Evolutionary conservation across 2,329 filamentous ascomycete genomes (phyloP).

Genomic region (Calonectria hawksworthii): DNA sequence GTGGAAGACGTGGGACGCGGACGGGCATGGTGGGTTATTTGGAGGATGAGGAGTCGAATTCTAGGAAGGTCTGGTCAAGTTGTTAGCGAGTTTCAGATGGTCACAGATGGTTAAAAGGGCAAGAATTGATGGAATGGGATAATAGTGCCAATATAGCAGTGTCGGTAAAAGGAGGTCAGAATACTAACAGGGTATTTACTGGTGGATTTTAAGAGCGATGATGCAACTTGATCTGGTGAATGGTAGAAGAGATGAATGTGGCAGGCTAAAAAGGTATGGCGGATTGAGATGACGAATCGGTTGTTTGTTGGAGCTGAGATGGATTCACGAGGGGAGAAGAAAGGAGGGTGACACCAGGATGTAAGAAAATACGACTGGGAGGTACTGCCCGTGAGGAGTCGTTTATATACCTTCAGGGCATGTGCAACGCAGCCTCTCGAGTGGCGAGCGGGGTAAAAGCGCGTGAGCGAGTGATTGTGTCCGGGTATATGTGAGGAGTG

Average conservation of each 20-base stretch:
- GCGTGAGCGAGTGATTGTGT: conserved; percentile 36
- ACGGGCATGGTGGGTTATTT: conserved; percentile 60
- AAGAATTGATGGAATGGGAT: background rate
- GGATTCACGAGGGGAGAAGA: conserved; percentile 26
- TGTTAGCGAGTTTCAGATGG: background rate
- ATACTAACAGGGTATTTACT: background rate
- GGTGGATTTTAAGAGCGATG: background rate
- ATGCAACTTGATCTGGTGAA: background rate
- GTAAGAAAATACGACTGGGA: conserved; percentile 11
- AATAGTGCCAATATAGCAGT: background rate
- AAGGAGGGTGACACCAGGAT: conserved; percentile 15
- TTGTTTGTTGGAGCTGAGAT: background rate
- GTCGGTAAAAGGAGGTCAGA: background rate
- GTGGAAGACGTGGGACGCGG: conserved; percentile 62
- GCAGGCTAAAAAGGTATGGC: background rate
- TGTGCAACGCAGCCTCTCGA: conserved; percentile 22
- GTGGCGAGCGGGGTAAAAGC: conserved; percentile 45
- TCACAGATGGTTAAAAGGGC: background rate
- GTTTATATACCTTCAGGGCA: conserved; percentile 25
- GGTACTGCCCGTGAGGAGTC: conserved; percentile 12
- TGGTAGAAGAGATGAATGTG: background rate
- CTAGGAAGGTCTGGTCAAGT: conserved; percentile 2
- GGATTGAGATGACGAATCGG: background rate
- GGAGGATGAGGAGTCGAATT: background rate
- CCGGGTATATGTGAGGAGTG: conserved; percentile 10